Conservation (phyloP, 352 stramenopile genomes). For the Pythium brassicae region DNA sequence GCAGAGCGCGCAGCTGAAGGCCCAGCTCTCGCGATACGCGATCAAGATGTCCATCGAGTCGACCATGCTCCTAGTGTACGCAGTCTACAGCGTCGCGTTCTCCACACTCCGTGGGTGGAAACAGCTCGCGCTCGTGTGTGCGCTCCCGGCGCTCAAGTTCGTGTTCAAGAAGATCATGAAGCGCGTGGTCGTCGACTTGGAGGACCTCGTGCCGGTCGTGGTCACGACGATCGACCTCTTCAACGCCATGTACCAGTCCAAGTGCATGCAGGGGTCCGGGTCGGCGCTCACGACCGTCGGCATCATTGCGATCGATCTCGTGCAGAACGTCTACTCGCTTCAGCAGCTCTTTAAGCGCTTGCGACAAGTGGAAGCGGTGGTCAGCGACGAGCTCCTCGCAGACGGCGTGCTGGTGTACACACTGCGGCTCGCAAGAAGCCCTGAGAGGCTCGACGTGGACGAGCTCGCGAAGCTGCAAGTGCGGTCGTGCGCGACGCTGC, state of each 20-base stretch:
- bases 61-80: slow-evolving; percentile 25
- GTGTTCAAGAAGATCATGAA: slow-evolving; percentile 14
- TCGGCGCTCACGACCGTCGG: slow-evolving; percentile 15
- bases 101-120: slow-evolving; percentile 8
- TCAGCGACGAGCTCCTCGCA: not conserved
- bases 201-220: slow-evolving; percentile 4
- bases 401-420: not conserved
- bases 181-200: slow-evolving; percentile 17
- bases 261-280: slow-evolving; percentile 16
- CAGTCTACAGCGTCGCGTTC: slow-evolving; percentile 24
- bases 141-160: slow-evolving; percentile 32
- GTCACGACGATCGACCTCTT: slow-evolving; percentile 8
- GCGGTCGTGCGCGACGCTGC: not conserved
- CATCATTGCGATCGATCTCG: slow-evolving; percentile 5
- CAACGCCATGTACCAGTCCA: slow-evolving; percentile 7
- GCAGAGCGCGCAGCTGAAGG: slow-evolving; percentile 11
- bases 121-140: slow-evolving; percentile 19
- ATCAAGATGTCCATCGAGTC: slow-evolving; percentile 11
- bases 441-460: not conserved
- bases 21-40: slow-evolving; percentile 14
- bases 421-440: not conserved
- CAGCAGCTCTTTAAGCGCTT: not conserved
- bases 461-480: not conserved
- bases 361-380: not conserved
- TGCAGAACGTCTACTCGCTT: slow-evolving; percentile 4